Evolutionary conservation across 495 filamentous ascomycete genomes (phyloP), one percentile per base, ranked within the genome.

Genomic region (Xylaria curta): DNA sequence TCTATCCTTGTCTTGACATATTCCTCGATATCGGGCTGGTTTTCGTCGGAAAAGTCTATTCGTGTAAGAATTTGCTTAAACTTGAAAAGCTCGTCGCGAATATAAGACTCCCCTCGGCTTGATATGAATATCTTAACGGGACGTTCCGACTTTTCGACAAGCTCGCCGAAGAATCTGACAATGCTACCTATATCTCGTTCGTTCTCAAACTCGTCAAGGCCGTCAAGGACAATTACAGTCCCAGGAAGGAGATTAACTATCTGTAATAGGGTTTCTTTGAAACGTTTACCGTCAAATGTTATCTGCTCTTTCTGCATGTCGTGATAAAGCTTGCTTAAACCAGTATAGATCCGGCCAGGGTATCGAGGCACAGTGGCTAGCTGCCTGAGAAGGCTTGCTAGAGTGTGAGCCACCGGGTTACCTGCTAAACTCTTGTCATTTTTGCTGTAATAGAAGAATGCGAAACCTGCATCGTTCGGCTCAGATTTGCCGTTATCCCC

Each of bases 81-180:
- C 21, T 40, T 10, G 17, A 61, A 31, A 15, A 61, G 28, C 7
- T 61, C 33, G 4, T 46, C 42, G 24, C 62, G 49, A 28, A 83
- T 80, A 33, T 80, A 76, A 15, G 56, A 40, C 47, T 84, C 83
- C 19, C 76, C 78, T 24, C 82, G 76, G 62, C 81, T 83, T n/a
- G 82, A 84, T 58, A 85, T 78, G 70, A 85, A 81, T 17, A 85
- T 70, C 68, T 81, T 84, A 2, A 83, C 72, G 3, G 73, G 73
- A 12, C 73, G 77, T 40, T 62, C 49, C 6, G 81, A 73, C 19
- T 82, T 36, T 4, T 56, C 61, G 10, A 81, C 8, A 28, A 83
- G 68, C 33, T 76, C 15, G 58, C 66, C 49, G 12, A 75, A 40
- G 6, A 60, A 44, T 54, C 47, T 17, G 47, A 75, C 60, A 38